Evolutionary conservation across 192 early-diverging fungal genomes (phyloP).

Genomic region (Phlyctochytrium planicorne): DNA sequence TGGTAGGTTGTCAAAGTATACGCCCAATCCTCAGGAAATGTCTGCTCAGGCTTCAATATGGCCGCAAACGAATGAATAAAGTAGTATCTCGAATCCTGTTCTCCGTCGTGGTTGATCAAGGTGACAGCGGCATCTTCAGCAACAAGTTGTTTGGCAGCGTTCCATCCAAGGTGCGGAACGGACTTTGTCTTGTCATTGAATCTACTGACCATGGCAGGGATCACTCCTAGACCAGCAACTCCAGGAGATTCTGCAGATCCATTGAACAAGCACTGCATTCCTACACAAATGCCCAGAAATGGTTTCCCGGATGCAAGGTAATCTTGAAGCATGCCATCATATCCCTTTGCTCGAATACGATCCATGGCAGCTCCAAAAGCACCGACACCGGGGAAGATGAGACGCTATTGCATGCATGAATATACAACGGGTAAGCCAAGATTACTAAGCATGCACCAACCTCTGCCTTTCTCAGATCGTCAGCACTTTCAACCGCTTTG

Average conservation of each 20-base stretch:
- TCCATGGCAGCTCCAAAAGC: conserved; percentile 93
- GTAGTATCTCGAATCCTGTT: conserved; percentile 72
- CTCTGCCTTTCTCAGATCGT: conserved; percentile 88
- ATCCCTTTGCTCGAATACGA: conserved; percentile 69
- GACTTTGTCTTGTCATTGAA: conserved; percentile 74
- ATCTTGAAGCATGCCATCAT: conserved; percentile 73
- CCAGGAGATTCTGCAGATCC: conserved; percentile 86
- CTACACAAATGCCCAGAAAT: conserved; percentile 98
- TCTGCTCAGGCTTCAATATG: conserved; percentile 50
- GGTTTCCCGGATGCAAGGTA: conserved; percentile 86
- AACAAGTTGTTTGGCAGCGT: conserved; percentile 48
- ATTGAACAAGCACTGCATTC: conserved; percentile 92
- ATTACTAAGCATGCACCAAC: too few relatives aligned
- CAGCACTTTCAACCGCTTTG: conserved; percentile 65
- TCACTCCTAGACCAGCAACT: conserved; percentile 79
- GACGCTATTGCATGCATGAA: conserved; percentile 73
- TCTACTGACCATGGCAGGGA: conserved; percentile 65
- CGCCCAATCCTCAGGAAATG: conserved; percentile 65
- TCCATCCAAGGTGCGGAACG: conserved; percentile 99
- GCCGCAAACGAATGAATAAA: conserved; percentile 98
- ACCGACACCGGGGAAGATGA: conserved; percentile 98
- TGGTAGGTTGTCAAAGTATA: conserved; percentile 86
- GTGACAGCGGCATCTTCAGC: not conserved
- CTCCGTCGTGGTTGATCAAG: conserved; percentile 32
- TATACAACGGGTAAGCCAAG: conserved; percentile 7